Conservation (phyloP, 805 yeast species). For the Sugiyamaella marilandica region DNA sequence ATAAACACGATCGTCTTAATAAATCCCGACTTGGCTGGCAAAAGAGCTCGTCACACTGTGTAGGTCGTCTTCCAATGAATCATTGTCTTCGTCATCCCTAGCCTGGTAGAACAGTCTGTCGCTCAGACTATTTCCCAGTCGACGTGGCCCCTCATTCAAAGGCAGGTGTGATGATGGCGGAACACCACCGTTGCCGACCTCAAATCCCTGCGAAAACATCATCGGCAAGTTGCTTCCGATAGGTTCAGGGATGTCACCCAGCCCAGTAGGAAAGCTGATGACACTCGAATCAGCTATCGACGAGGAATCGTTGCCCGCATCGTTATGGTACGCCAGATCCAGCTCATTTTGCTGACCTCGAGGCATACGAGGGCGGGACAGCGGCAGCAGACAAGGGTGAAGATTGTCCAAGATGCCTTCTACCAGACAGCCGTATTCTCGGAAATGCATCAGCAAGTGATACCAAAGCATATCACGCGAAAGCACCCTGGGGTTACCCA, state of each 20-base stretch:
- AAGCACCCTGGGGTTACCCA: slow-evolving; percentile 81
- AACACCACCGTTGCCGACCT: slow-evolving; percentile 6
- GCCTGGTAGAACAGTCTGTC: slow-evolving; percentile 20
- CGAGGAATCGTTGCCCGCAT: neutral
- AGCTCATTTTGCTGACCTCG: neutral
- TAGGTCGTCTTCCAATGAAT: slow-evolving; percentile 27
- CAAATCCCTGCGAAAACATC: slow-evolving; percentile 11
- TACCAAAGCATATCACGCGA: slow-evolving; percentile 73
- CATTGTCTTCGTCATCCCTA: slow-evolving; percentile 26
- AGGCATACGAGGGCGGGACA: slow-evolving; percentile 20
- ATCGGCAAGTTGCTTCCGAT: slow-evolving; percentile 16
- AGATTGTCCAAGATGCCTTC: slow-evolving; percentile 83
- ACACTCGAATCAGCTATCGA: slow-evolving; percentile 7
- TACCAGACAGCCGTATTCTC: slow-evolving; percentile 82
- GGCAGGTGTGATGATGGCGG: neutral
- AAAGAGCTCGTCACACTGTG: slow-evolving; percentile 21
- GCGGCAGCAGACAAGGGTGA: slow-evolving; percentile 48
- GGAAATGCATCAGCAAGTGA: slow-evolving; percentile 65
- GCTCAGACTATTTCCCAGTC: slow-evolving; percentile 20
- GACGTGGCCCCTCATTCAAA: neutral
- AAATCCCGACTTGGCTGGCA: slow-evolving; percentile 23
- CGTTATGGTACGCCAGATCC: neutral
- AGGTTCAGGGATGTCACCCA: slow-evolving; percentile 23
- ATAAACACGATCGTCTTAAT: too few relatives aligned
- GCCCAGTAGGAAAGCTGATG: slow-evolving; percentile 3